These are phyloP conservation scores for Eucalyptus pauciflora DNA, from an alignment of 345 rosid genomes.

Conservation along the genomic window DNA sequence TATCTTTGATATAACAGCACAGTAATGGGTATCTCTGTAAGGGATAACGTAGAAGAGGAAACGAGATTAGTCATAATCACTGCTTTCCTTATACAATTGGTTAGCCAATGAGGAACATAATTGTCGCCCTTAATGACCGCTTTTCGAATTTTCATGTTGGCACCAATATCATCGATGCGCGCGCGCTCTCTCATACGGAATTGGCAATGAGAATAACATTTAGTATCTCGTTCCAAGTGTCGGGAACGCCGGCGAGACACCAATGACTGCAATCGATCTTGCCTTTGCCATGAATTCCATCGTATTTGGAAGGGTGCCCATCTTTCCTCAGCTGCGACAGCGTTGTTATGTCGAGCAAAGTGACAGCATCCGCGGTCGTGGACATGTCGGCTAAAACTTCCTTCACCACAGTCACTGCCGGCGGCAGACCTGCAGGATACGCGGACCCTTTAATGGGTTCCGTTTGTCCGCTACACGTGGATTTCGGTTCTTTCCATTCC, in stretches of 20 bases:
- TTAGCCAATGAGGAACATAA: not conserved
- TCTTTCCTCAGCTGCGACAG: constrained; percentile 33
- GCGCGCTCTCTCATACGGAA: not conserved
- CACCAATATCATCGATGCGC: not conserved
- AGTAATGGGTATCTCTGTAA: not conserved
- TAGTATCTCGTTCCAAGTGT: constrained; percentile 25
- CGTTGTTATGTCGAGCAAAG: constrained; percentile 22
- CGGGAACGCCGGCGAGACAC: constrained; percentile 38
- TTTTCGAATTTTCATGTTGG: not conserved
- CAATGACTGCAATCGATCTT: constrained; percentile 39
- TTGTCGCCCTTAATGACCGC: not conserved
- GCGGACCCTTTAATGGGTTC: constrained; percentile 11
- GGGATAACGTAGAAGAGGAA: not conserved
- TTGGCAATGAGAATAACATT: constrained; percentile 3
- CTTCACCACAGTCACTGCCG: constrained; percentile 6
- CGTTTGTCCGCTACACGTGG: constrained; percentile 12
- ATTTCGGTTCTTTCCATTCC: constrained; percentile 17
- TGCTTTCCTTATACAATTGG: not conserved
- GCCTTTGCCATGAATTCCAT: not conserved
- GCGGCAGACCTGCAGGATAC: constrained; percentile 23
- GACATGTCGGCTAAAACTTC: constrained; percentile 1
- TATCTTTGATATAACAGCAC: not conserved
- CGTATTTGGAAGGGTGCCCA: constrained; percentile 28
- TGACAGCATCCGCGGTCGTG: not conserved
- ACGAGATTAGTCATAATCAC: not conserved